phyloP scores from a whole-genome alignment of 495 filamentous ascomycete species.

The Tuber borchii region DNA sequence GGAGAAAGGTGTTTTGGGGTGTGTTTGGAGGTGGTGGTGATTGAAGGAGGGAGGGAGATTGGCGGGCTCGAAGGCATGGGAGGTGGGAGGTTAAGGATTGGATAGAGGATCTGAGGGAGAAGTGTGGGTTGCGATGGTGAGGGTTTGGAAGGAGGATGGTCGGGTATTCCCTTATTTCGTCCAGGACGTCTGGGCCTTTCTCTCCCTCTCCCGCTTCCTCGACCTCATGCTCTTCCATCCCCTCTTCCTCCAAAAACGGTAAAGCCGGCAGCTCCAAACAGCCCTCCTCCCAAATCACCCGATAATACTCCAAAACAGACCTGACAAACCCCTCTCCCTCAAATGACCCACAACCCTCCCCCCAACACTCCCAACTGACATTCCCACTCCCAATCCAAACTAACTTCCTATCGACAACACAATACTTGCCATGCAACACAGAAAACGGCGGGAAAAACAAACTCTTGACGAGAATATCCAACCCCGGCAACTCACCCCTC shows the following conservation, averaged over 20 bases:
- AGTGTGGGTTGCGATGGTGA: constrained; percentile 57
- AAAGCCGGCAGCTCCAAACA: constrained; percentile 5
- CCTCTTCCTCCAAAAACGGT: constrained; percentile 3
- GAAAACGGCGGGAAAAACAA: constrained; percentile 67
- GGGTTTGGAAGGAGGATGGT: constrained; percentile 63
- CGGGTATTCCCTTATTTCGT: constrained; percentile 24
- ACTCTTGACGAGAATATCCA: constrained; percentile 61
- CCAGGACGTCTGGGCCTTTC: background rate
- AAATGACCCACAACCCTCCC: constrained; percentile 61
- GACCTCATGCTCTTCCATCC: constrained; percentile 8
- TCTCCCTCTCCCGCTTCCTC: constrained; percentile 10
- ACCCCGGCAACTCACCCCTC: constrained; percentile 48
- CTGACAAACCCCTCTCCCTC: constrained; percentile 48
- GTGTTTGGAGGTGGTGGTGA: constrained; percentile 54
- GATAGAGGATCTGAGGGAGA: constrained; percentile 38
- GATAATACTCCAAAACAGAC: constrained; percentile 56
- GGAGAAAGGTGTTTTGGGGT: constrained; percentile 59
- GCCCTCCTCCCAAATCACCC: constrained; percentile 50
- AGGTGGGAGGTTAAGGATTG: constrained; percentile 13
- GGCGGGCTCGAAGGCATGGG: constrained; percentile 8
- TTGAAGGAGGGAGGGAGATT: constrained; percentile 41
- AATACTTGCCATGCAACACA: constrained; percentile 70
- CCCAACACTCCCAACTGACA: constrained; percentile 69
- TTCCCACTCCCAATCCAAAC: constrained; percentile 65
- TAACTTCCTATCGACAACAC: constrained; percentile 58